Evolutionary conservation across 495 filamentous ascomycete genomes (phyloP).

Genomic region (Neurospora sp.): DNA sequence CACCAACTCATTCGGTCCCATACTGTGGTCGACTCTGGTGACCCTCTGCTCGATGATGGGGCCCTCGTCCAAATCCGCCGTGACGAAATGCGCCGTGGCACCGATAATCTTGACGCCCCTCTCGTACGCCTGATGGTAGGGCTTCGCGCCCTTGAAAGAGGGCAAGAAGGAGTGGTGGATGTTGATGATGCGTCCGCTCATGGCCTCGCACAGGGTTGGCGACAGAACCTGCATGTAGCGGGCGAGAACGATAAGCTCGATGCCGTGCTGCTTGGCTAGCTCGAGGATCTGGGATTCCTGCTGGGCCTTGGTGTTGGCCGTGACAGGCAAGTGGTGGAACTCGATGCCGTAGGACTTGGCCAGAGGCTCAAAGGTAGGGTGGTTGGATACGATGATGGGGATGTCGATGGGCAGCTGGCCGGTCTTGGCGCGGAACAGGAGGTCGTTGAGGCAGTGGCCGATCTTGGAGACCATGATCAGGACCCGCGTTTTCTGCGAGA

Average conservation of each 20-base stretch:
- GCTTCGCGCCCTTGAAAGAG: constrained; percentile 70
- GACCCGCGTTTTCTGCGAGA: constrained; percentile 52
- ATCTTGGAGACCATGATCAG: constrained; percentile 78
- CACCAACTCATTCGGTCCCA: constrained; percentile 61
- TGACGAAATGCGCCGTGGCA: constrained; percentile 69
- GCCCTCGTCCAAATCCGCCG: constrained; percentile 64
- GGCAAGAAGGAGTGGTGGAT: constrained; percentile 75
- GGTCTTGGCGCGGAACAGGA: constrained; percentile 61
- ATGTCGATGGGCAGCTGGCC: constrained; percentile 57
- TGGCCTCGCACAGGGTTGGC: constrained; percentile 56
- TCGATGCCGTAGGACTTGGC: constrained; percentile 60
- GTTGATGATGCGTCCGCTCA: constrained; percentile 57
- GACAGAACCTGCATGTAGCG: constrained; percentile 78
- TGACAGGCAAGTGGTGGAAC: constrained; percentile 66
- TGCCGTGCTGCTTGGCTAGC: constrained; percentile 48
- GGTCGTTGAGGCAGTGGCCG: constrained; percentile 69
- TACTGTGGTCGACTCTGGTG: constrained; percentile 54
- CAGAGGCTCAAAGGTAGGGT: constrained; percentile 57
- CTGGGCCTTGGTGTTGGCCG: constrained; percentile 48
- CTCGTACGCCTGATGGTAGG: constrained; percentile 71
- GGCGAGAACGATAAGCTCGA: constrained; percentile 67
- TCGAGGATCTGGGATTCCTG: constrained; percentile 59
- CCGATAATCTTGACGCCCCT: constrained; percentile 73
- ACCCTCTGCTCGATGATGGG: constrained; percentile 74
- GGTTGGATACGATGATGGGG: constrained; percentile 62